Conservation (phyloP, 1,284 basidiomycete species). For the Agaricales sp. region DNA sequence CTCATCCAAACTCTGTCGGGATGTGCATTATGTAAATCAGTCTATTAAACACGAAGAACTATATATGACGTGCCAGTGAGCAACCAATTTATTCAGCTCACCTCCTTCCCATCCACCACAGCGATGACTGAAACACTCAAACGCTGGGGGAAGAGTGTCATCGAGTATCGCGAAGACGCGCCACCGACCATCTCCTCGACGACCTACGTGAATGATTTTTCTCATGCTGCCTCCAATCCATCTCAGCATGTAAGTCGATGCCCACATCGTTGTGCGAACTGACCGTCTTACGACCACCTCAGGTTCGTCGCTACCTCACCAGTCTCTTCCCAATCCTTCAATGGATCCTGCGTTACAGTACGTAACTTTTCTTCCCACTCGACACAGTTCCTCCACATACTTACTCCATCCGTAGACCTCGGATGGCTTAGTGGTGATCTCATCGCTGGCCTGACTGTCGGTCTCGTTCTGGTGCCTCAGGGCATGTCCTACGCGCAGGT, state of each 20-base stretch:
- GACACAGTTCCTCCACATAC: constrained; percentile 4
- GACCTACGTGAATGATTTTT: constrained; percentile 37
- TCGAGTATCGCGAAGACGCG: constrained; percentile 49
- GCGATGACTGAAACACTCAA: constrained; percentile 39
- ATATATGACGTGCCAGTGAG: too few relatives aligned
- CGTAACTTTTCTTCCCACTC: constrained; percentile 17
- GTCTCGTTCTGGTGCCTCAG: constrained; percentile 87
- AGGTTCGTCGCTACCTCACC: constrained; percentile 53
- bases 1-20: too few relatives aligned
- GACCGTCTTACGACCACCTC: constrained; percentile 6
- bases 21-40: too few relatives aligned
- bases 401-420: constrained; percentile 32
- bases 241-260: constrained; percentile 25
- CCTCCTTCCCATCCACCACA: constrained; percentile 1
- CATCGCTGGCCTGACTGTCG: constrained; percentile 85
- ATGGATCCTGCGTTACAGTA: constrained; percentile 83
- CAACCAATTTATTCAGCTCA: too few relatives aligned
- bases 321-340: constrained; percentile 75
- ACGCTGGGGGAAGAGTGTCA: constrained; percentile 43
- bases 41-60: too few relatives aligned
- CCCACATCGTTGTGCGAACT: constrained; percentile 8
- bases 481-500: constrained; percentile 76
- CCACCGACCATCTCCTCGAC: constrained; percentile 46
- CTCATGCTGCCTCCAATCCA: constrained; percentile 31
- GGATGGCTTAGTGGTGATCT: constrained; percentile 75